Evolutionary conservation across 306 rosid genomes (phyloP), one percentile per base, ranked within the genome.

Genomic region (Dalbergia oliveri): DNA sequence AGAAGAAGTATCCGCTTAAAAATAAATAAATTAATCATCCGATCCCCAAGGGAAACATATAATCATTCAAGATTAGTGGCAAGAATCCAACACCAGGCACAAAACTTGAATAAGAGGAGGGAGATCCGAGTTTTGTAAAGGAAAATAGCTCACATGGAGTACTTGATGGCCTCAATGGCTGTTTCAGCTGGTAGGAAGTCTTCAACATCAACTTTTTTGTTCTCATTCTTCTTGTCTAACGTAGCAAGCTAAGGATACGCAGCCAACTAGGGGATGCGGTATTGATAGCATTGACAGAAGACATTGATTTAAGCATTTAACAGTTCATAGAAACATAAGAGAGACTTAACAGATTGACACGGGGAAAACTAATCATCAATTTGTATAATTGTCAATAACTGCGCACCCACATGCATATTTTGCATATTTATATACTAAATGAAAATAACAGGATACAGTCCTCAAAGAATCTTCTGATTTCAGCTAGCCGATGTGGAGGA

Each of bases 401-500:
- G 57, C 9, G 34, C 3, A 9, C n/a, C 34, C 26, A 47, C 31
- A 66, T 79, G 67, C 60, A 57, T 31, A 72, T 13, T 16, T 14
- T 21, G 23, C 23, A 21, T 26, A 26, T 26, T 26, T 37, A 54
- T 61, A 9, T 59, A 23, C 47, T 50, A 58, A 72, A 45, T 79
- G 72, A 69, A 77, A 71, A 76, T 51, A 79, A 65, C 43, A 53
- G 97, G 99, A 93, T 95, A 93, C 97, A 95, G 82, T 95, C 99
- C 87, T 95, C 98, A 83, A 95, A 95, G 88, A 95, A 95, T 41
- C 97, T 90, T 72, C 93, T 94, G 80, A 95, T 95, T 87, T 95
- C 99, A 79, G 97, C 97, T 23, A 95, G 89, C 45, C 99, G 94
- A 67, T 95, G 99, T 19, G 99, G 99, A 85, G 98, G 89, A 86